These are phyloP conservation scores for Chlamydomonas sphaeroides DNA, from an alignment of 139 green algal species.

Conservation along the genomic window DNA sequence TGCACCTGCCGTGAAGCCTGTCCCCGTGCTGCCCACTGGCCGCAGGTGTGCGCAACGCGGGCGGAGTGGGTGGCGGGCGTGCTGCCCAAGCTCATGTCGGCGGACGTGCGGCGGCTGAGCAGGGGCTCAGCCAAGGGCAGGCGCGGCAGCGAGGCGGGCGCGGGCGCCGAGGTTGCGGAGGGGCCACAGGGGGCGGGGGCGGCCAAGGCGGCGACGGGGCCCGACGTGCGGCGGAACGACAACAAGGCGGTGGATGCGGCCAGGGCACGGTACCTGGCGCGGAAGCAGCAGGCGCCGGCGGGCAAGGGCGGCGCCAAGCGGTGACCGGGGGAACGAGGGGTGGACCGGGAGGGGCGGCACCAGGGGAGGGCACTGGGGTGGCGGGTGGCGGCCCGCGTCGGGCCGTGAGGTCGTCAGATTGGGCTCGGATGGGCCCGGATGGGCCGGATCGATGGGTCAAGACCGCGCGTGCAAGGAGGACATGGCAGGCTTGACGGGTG, in stretches of 20 bases:
- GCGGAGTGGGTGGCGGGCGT: slow-evolving; percentile 76
- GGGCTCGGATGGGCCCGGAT: no score
- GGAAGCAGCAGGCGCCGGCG: slow-evolving; percentile 61
- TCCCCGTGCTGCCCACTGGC: no score
- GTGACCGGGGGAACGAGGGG: no score
- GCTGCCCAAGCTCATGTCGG: slow-evolving; percentile 71
- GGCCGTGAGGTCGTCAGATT: no score
- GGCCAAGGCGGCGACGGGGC: neutral
- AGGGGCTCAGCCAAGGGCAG: slow-evolving; percentile 41
- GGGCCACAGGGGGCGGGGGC: neutral
- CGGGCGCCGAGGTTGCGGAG: neutral
- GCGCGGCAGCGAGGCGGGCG: slow-evolving; percentile 23
- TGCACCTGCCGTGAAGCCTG: no score
- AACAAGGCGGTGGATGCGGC: slow-evolving; percentile 73
- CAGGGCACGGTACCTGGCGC: slow-evolving; percentile 67
- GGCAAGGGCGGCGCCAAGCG: neutral
- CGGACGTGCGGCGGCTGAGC: slow-evolving; percentile 82
- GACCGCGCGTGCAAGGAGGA: no score
- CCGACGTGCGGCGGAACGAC: slow-evolving; percentile 59
- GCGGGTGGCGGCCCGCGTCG: no score
- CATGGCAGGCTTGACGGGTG: no score
- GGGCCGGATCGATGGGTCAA: no score
- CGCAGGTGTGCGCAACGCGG: slow-evolving; percentile 84
- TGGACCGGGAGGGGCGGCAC: no score
- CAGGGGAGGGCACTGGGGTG: no score